Conservation (phyloP, 73 alveolate genomes). For the Tetrahymena borealis region DNA sequence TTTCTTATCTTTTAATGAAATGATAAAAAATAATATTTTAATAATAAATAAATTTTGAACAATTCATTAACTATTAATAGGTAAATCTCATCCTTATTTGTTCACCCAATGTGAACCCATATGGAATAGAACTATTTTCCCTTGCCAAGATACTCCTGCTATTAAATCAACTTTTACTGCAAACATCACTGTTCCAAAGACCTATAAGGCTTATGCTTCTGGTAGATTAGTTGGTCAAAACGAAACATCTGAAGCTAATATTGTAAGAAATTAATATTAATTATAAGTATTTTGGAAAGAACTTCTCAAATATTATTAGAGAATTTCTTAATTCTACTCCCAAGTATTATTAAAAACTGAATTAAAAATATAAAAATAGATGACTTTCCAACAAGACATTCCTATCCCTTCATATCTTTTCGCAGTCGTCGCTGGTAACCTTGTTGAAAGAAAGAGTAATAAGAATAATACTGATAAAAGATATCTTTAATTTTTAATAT, state of each 20-base stretch:
- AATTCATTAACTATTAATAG: neutral
- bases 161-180: conserved; percentile 78
- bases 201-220: conserved; percentile 55
- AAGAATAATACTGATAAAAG: neutral
- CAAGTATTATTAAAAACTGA: no score
- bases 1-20: neutral
- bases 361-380: conserved; percentile 27
- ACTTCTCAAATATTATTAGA: no score
- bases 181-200: conserved; percentile 33
- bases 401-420: conserved; percentile 87
- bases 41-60: neutral
- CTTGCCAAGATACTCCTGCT: conserved; percentile 97
- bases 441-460: conserved; percentile 36
- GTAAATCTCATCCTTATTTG: conserved; percentile 74
- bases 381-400: conserved; percentile 60
- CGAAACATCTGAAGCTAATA: neutral
- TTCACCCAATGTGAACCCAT: conserved; percentile 93
- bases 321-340: no score
- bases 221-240: conserved; percentile 32
- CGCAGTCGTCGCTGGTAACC: conserved; percentile 82
- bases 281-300: no score
- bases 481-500: no score
- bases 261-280: no score
- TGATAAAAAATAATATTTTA: neutral
- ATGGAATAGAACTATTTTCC: conserved; percentile 85